Evolutionary conservation across 2,329 filamentous ascomycete species (phyloP), one percentile per base, ranked within the genome.

Genomic region (Aspergillus sp.): DNA sequence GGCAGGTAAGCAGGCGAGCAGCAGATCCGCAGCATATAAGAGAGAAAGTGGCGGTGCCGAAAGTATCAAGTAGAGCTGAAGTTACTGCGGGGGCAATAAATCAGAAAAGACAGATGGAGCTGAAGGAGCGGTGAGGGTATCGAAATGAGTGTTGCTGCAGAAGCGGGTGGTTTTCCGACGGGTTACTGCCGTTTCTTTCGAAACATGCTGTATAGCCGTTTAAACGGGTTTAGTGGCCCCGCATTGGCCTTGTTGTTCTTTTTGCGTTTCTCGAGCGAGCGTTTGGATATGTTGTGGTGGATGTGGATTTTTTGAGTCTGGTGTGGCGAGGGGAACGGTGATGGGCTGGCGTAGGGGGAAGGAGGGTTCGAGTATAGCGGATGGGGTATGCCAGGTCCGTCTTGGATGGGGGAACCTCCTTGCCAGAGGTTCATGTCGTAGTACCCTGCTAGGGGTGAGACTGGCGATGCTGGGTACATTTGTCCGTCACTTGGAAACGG

Each of bases 401-500:
- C 38, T 28, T 55, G 38, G 28, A 32, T 13, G 25, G 15, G 15
- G 6, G 41, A 19, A 17, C n/a, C 39, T 36, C 39, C 39, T 10
- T 55, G 43, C 53, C 53, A 55, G 5, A 45, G 25, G 9, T 36
- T 30, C 5, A 57, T 49, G 32, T 57, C 55, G 21, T 57, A 57
- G 55, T 43, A 55, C 17, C 39, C 53, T 15, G 53, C 53, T 32
- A 41, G 8, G 9, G 19, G 23, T 8, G 53, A 25, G 8, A 47
- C 9, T 8, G 53, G 43, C 23, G 53, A 30, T 43, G 23, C 23
- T 25, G 30, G 52, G n/a, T 45, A 17, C 13, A n/a, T 23, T n/a
- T 45, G 23, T 7, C 23, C 38, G 12, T 45, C 39, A 4, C 47
- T 30, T 6, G 55, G 39, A 45, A 39, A 49, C 15, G 48, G 55